These are phyloP conservation scores for Euphorbia schlechtendalii DNA, from an alignment of 441 rosid genomes.

Conservation along the genomic window DNA sequence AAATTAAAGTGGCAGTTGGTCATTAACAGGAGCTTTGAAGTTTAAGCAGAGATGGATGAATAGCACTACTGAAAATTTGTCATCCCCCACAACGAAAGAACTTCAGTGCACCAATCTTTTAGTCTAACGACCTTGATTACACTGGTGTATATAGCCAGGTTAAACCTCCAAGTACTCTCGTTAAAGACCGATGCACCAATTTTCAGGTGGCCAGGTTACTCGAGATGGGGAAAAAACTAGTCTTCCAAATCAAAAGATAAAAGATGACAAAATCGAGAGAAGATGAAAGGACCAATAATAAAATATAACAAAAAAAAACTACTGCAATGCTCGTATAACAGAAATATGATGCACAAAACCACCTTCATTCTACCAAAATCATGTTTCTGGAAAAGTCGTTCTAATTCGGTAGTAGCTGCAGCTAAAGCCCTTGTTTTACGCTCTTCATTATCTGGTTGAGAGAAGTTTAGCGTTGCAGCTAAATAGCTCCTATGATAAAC, in stretches of 20 bases:
- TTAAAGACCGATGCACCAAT: slow-evolving; percentile 1
- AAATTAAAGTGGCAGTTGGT: slow-evolving; percentile 17
- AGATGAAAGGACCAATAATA: not conserved
- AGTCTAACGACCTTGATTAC: not conserved
- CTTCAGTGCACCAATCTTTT: not conserved
- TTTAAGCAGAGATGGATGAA: not conserved
- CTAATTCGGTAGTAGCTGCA: slow-evolving; percentile 86
- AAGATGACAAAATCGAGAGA: not conserved
- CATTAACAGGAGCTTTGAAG: slow-evolving; percentile 5
- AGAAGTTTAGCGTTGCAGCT: slow-evolving; percentile 83
- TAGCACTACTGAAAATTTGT: not conserved
- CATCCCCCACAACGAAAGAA: not conserved
- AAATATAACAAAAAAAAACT: not conserved
- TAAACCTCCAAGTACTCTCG: slow-evolving; percentile 3
- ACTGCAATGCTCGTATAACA: slow-evolving; percentile 9
- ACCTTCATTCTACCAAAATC: slow-evolving; percentile 95
- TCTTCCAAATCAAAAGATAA: slow-evolving; percentile 3
- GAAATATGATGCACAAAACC: slow-evolving; percentile 12
- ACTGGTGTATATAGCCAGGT: slow-evolving; percentile 5
- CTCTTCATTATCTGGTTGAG: slow-evolving; percentile 81
- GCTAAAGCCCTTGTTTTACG: slow-evolving; percentile 68
- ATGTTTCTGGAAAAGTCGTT: slow-evolving; percentile 76
- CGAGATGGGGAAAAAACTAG: slow-evolving; percentile 2
- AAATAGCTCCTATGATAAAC: slow-evolving; percentile 49
- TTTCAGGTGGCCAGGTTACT: slow-evolving; percentile 11